Percentiles rank a stretch among this genome's conserved stretches.
Evolutionary conservation across 129 eudicot species (phyloP).

Genomic region (Rutidosis leptorrhynchoides): DNA sequence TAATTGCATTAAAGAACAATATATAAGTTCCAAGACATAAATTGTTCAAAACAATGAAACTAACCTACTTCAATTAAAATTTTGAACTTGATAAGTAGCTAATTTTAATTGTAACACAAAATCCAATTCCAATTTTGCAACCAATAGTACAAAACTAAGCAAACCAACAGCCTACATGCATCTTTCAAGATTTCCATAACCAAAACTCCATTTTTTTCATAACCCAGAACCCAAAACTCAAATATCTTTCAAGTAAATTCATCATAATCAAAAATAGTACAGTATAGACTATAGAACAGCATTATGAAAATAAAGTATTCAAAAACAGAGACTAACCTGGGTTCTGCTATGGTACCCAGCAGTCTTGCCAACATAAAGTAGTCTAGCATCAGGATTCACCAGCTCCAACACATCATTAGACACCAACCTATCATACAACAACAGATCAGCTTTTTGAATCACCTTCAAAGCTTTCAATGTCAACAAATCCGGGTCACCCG

Average conservation of each 20-base stretch:
- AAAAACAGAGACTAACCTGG: constrained; percentile 47
- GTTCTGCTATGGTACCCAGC: constrained; percentile 99
- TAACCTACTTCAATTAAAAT: background rate
- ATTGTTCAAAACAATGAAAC: background rate
- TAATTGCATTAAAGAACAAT: background rate
- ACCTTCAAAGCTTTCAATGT: constrained; percentile 83
- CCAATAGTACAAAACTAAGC: background rate
- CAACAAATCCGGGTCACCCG: constrained; percentile 91
- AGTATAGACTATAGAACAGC: background rate
- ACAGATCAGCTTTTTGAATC: constrained; percentile 78
- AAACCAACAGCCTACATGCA: background rate
- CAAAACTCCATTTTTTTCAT: background rate
- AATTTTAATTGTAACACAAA: background rate
- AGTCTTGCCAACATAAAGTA: constrained; percentile 95
- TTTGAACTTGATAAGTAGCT: background rate
- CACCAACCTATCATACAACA: constrained; percentile 95
- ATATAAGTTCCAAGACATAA: background rate
- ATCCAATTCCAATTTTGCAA: background rate
- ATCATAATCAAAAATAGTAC: no score
- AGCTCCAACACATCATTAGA: constrained; percentile 82
- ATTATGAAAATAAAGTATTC: background rate
- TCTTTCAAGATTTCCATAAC: background rate
- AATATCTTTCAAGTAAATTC: background rate
- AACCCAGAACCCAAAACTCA: background rate
- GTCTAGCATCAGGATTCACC: constrained; percentile 71